phyloP scores from a whole-genome alignment of 768 basidiomycete genomes.

The Boletus fagicola region DNA sequence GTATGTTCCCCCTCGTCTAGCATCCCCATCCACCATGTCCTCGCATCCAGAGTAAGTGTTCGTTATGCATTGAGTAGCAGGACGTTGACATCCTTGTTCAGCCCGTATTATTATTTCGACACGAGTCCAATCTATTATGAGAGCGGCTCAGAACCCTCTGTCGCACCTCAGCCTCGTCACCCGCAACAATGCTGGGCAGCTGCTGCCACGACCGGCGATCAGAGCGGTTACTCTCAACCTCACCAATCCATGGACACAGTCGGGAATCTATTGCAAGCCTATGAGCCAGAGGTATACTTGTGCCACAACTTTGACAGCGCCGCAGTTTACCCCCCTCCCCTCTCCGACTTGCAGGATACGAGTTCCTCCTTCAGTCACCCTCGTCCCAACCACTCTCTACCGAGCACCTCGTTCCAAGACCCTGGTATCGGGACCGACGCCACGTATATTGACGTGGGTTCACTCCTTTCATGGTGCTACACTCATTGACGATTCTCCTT shows the following conservation, averaged over 20 bases:
- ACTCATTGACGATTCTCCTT: background rate
- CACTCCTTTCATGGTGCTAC: background rate
- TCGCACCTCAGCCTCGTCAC: background rate
- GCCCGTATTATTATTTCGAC: slow-evolving; percentile 2
- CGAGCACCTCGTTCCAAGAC: background rate
- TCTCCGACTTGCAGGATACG: slow-evolving; percentile 8
- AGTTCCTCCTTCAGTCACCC: background rate
- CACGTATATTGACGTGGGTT: slow-evolving; percentile 9
- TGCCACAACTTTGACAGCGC: slow-evolving; percentile 4
- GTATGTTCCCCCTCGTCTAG: slow-evolving; percentile 5
- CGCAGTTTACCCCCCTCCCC: background rate
- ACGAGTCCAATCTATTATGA: slow-evolving; percentile 1
- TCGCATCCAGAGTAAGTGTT: slow-evolving; percentile 20
- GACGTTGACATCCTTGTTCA: slow-evolving; percentile 6
- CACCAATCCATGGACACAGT: slow-evolving; percentile 1
- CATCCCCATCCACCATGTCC: slow-evolving; percentile 19
- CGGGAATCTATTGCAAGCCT: background rate
- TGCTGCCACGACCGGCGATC: background rate
- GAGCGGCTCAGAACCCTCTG: slow-evolving; percentile 1
- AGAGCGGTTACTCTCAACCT: slow-evolving; percentile 2
- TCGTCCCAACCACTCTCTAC: background rate
- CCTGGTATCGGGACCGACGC: background rate
- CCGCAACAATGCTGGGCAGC: slow-evolving; percentile 4
- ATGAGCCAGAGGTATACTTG: slow-evolving; percentile 7
- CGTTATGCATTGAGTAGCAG: background rate